Evolutionary conservation across 345 rosid genomes (phyloP).

Genomic region (Populus pruinosa): DNA sequence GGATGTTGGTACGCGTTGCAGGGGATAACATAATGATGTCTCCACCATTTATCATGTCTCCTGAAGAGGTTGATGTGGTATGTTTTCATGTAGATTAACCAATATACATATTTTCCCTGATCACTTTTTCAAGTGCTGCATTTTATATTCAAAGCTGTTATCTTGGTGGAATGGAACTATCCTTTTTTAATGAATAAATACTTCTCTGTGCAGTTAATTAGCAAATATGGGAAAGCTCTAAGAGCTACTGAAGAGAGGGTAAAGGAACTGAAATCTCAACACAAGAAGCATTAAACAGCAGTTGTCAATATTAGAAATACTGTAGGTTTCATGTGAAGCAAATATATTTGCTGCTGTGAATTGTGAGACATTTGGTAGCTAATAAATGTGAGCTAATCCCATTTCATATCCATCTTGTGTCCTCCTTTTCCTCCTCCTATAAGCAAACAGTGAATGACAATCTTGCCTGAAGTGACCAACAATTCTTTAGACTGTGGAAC

Average conservation of each 20-base stretch:
- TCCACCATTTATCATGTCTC: slow-evolving; percentile 69
- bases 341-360: not conserved
- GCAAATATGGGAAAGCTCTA: slow-evolving; percentile 66
- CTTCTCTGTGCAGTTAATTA: slow-evolving; percentile 49
- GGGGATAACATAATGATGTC: slow-evolving; percentile 94
- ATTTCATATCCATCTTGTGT: not conserved
- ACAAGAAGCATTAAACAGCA: slow-evolving; percentile 27
- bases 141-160: not conserved
- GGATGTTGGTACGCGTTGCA: slow-evolving; percentile 82
- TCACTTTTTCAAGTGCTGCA: not conserved
- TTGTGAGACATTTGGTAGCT: not conserved
- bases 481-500: not conserved
- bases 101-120: not conserved
- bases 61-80: slow-evolving; percentile 81
- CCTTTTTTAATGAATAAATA: not conserved
- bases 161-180: not conserved
- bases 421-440: not conserved
- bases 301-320: slow-evolving; percentile 35
- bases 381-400: not conserved
- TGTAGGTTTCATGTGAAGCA: slow-evolving; percentile 8
- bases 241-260: slow-evolving; percentile 80
- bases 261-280: slow-evolving; percentile 71
- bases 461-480: not conserved
- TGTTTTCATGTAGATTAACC: not conserved
- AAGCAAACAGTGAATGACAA: not conserved